Conservation (phyloP, 2,329 filamentous ascomycete species). For the Immersiporthe knoxdaviesiana region DNA sequence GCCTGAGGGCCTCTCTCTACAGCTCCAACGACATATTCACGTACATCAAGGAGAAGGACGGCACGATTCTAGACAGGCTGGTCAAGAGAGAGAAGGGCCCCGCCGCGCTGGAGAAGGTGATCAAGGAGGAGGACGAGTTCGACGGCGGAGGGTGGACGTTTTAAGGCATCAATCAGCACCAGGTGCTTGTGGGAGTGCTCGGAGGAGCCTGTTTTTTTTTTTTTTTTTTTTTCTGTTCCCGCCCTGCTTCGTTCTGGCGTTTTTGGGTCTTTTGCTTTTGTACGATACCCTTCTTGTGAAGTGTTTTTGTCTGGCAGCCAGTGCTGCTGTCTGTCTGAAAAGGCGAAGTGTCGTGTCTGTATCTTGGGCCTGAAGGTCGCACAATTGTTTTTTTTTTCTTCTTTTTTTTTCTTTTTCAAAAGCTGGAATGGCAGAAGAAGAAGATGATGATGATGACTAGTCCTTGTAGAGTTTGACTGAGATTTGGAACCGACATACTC, state of each 20-base stretch:
- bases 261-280: neutral
- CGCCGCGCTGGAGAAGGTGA: slow-evolving; percentile 2
- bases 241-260: neutral
- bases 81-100: slow-evolving; percentile 3
- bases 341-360: neutral
- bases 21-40: slow-evolving; percentile 48
- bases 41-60: slow-evolving; percentile 29
- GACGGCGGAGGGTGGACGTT: slow-evolving; percentile 6
- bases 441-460: neutral
- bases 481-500: neutral
- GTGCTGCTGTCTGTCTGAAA: neutral
- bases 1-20: slow-evolving; percentile 62
- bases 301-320: neutral
- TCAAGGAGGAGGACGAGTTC: slow-evolving; percentile 4
- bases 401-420: no score
- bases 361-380: neutral
- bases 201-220: no score
- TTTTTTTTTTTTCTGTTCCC: no score
- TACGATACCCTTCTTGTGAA: neutral
- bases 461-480: neutral
- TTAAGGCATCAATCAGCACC: neutral
- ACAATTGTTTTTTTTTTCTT: neutral
- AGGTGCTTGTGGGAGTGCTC: neutral
- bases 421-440: neutral
- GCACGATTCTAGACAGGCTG: slow-evolving; percentile 4